These are phyloP conservation scores for Podospora pseudopauciseta DNA, from an alignment of 495 filamentous ascomycete genomes.

Conservation along the genomic window DNA sequence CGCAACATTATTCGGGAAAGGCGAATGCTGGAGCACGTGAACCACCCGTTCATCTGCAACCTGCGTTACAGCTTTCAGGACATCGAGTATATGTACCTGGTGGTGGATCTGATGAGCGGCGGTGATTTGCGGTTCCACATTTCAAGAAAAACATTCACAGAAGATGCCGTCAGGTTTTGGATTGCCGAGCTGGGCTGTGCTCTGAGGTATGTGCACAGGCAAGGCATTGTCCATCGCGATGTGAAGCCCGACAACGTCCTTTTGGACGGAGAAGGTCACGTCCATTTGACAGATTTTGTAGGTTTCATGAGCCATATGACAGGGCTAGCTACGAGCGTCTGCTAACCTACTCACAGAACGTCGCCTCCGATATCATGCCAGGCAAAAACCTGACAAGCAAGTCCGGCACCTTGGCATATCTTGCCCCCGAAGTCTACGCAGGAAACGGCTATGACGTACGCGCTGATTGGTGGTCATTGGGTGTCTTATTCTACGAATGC, in stretches of 20 bases:
- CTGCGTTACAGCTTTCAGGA: constrained; percentile 98
- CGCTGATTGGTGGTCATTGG: constrained; percentile 98
- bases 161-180: constrained; percentile 96
- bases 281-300: constrained; percentile 98
- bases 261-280: constrained; percentile 89
- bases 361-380: constrained; percentile 85
- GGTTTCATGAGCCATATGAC: constrained; percentile 29
- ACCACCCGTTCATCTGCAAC: constrained; percentile 97
- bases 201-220: constrained; percentile 82
- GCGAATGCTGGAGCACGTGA: constrained; percentile 95
- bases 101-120: constrained; percentile 97
- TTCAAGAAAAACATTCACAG: constrained; percentile 94
- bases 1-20: constrained; percentile 96
- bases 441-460: constrained; percentile 81
- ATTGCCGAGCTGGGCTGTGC: constrained; percentile 92
- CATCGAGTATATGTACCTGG: constrained; percentile 98
- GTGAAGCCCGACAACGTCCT: constrained; percentile 97
- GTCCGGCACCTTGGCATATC: constrained; percentile 91
- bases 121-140: constrained; percentile 98
- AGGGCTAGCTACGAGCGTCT: constrained; percentile 10
- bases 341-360: constrained; percentile 64
- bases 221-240: constrained; percentile 93
- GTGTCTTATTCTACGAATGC: constrained; percentile 96
- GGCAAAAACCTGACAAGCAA: constrained; percentile 88
- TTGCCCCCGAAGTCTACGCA: constrained; percentile 92